Evolutionary conservation across 2,329 filamentous ascomycete species (phyloP).

Genomic region (Fusarium zealandicum): DNA sequence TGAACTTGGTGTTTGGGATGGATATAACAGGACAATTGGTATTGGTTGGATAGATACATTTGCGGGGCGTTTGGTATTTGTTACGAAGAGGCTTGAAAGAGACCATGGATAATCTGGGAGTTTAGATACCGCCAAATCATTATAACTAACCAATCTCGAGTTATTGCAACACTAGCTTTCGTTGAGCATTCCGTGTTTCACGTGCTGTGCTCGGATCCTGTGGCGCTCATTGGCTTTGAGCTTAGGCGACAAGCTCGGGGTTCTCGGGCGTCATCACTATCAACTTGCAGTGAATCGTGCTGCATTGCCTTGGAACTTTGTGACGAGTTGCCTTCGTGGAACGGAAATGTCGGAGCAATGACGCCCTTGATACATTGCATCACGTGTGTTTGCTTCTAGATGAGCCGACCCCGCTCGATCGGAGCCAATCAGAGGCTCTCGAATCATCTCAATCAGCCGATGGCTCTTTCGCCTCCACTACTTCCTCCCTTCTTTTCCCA

Average conservation of each 20-base stretch:
- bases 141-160: too few relatives aligned
- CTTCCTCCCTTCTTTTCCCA: slow-evolving; percentile 28
- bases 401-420: slow-evolving; percentile 41
- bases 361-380: slow-evolving; percentile 25
- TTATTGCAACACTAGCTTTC: too few relatives aligned
- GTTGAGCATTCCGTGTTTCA: neutral
- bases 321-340: neutral
- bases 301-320: neutral
- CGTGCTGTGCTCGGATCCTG: neutral
- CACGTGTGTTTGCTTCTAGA: slow-evolving; percentile 35
- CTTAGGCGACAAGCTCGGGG: slow-evolving; percentile 12
- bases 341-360: slow-evolving; percentile 18
- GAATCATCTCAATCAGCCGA: slow-evolving; percentile 41
- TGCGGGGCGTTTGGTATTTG: slow-evolving; percentile 18
- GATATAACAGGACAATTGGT: slow-evolving; percentile 2
- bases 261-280: slow-evolving; percentile 24
- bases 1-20: neutral
- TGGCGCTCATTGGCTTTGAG: neutral
- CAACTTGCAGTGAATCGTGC: slow-evolving; percentile 10
- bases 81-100: neutral
- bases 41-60: slow-evolving; percentile 8
- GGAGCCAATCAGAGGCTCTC: slow-evolving; percentile 43
- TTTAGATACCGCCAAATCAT: neutral
- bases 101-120: slow-evolving; percentile 2
- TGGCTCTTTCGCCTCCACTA: slow-evolving; percentile 35